These are phyloP conservation scores for Fusarium lyarnte DNA, from an alignment of 2,329 filamentous ascomycete genomes.

Conservation along the genomic window DNA sequence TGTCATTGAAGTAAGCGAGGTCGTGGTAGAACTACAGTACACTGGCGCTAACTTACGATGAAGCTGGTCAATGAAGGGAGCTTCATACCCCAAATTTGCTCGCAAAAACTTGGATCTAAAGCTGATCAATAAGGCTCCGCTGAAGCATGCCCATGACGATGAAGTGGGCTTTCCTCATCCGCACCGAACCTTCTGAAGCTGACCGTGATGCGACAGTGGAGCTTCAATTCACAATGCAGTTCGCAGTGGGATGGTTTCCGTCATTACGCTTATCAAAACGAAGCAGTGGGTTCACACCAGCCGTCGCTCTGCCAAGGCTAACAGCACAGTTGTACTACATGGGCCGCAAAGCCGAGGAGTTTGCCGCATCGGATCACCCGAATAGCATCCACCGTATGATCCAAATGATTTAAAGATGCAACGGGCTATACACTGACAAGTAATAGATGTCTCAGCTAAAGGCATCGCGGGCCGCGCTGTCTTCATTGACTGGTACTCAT, in stretches of 20 bases:
- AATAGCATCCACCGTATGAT: slow-evolving; percentile 39
- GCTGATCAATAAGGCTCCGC: slow-evolving; percentile 37
- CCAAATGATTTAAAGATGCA: fast-evolving
- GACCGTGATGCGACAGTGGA: not conserved
- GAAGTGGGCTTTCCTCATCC: slow-evolving; percentile 1
- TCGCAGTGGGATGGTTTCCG: slow-evolving; percentile 40
- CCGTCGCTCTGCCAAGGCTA: fast-evolving
- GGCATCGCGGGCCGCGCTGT: slow-evolving; percentile 28
- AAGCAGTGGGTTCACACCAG: slow-evolving; percentile 9
- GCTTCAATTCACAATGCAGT: slow-evolving; percentile 35
- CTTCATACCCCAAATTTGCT: slow-evolving; percentile 35
- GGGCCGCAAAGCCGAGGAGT: slow-evolving; percentile 35
- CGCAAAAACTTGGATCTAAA: slow-evolving; percentile 28
- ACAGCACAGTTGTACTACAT: slow-evolving; percentile 37
- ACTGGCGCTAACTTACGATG: not conserved
- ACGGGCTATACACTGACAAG: fast-evolving
- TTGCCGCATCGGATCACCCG: slow-evolving; percentile 18
- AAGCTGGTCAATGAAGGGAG: slow-evolving; percentile 29
- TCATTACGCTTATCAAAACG: slow-evolving; percentile 40
- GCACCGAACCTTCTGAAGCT: not conserved
- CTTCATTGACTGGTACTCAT: slow-evolving; percentile 35
- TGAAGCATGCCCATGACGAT: slow-evolving; percentile 41
- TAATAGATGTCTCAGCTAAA: slow-evolving; percentile 14
- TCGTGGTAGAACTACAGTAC: fast-evolving
- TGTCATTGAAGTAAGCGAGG: slow-evolving; percentile 9